phyloP scores from a whole-genome alignment of 768 basidiomycete genomes.

The Lactarius akahatsu region DNA sequence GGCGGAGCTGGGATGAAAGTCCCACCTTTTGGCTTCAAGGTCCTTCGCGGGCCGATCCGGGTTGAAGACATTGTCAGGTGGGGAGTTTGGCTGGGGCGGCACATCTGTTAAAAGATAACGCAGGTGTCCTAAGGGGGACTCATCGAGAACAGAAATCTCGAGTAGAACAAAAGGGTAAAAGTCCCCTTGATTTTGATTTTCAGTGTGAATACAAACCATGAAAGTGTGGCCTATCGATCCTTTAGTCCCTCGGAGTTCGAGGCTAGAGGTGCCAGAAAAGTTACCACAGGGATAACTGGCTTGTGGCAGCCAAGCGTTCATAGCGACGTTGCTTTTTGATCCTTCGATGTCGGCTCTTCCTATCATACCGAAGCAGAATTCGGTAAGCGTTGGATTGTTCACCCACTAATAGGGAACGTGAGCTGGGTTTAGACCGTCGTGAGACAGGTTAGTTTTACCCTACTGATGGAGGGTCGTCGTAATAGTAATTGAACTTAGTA shows the following conservation, averaged over 20 bases:
- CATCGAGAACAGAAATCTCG: conserved; percentile 78
- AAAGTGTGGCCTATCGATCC: conserved; percentile 84
- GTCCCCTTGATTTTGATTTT: conserved; percentile 81
- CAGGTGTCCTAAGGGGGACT: conserved; percentile 54
- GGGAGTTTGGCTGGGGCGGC: conserved; percentile 81
- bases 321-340: conserved; percentile 83
- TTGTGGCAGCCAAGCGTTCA: conserved; percentile 82
- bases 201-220: conserved; percentile 79
- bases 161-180: conserved; percentile 80
- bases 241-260: conserved; percentile 77
- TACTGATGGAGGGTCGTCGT: conserved; percentile 74
- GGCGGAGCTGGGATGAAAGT: conserved; percentile 67
- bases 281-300: conserved; percentile 79
- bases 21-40: conserved; percentile 72
- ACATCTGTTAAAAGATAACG: conserved; percentile 48
- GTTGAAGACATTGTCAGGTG: conserved; percentile 78
- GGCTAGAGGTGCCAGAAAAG: conserved; percentile 81
- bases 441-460: conserved; percentile 87
- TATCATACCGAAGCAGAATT: conserved; percentile 81
- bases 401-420: conserved; percentile 79
- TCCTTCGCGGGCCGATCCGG: conserved; percentile 64
- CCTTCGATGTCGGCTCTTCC: conserved; percentile 81
- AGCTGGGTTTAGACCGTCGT: conserved; percentile 82
- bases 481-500: conserved; percentile 81
- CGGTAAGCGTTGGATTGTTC: conserved; percentile 80